Evolutionary conservation across 768 basidiomycete species (phyloP).

Genomic region (Boletus sensibilis): DNA sequence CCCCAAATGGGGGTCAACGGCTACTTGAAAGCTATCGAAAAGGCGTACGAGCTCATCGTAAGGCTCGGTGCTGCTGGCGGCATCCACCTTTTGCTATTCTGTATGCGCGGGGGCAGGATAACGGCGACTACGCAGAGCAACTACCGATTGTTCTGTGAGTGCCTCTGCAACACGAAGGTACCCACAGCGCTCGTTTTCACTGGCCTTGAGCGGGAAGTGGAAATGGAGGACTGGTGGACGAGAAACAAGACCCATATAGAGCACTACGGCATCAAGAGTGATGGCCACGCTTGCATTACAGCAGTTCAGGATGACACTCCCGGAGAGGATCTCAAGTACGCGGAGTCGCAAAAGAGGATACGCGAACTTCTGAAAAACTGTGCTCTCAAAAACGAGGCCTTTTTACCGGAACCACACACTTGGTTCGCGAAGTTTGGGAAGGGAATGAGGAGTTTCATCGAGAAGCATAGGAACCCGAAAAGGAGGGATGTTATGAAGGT

Average conservation of each 20-base stretch:
- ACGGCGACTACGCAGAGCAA: slow-evolving; percentile 37
- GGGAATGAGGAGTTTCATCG: slow-evolving; percentile 17
- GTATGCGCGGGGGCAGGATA: slow-evolving; percentile 41
- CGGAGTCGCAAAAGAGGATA: slow-evolving; percentile 22
- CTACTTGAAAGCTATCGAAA: slow-evolving; percentile 29
- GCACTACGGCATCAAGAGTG: slow-evolving; percentile 25
- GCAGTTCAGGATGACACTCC: slow-evolving; percentile 25
- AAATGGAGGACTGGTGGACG: slow-evolving; percentile 38
- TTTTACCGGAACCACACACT: slow-evolving; percentile 11
- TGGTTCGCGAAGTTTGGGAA: slow-evolving; percentile 20
- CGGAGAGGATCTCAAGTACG: slow-evolving; percentile 22
- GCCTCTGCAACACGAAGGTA: slow-evolving; percentile 38
- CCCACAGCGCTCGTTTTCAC: slow-evolving; percentile 42
- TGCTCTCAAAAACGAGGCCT: slow-evolving; percentile 13
- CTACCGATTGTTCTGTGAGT: slow-evolving; percentile 39
- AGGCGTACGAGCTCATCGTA: slow-evolving; percentile 34
- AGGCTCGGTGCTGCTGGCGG: slow-evolving; percentile 32
- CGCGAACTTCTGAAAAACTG: slow-evolving; percentile 17
- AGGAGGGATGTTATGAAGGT: slow-evolving; percentile 17
- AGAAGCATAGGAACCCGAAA: slow-evolving; percentile 13
- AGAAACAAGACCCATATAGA: slow-evolving; percentile 26
- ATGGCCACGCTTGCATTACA: slow-evolving; percentile 34
- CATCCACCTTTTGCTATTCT: slow-evolving; percentile 43
- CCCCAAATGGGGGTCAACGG: slow-evolving; percentile 28
- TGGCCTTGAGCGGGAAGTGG: slow-evolving; percentile 36